Conservation (phyloP, 1,139 yeast genomes). For the Yamadazyma jaroonii region DNA sequence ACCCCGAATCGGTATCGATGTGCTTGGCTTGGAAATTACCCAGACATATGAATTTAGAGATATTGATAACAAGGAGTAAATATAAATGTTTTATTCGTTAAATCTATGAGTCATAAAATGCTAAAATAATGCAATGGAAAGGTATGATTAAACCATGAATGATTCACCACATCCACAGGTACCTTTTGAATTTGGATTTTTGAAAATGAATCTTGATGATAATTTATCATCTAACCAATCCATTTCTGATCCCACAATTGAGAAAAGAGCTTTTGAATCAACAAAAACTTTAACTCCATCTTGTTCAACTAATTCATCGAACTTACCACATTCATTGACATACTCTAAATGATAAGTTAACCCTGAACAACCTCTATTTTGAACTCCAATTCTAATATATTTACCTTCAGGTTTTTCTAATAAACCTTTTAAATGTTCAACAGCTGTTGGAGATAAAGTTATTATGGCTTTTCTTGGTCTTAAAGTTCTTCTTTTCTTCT, state of each 20-base stretch:
- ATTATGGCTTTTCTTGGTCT: slow-evolving; percentile 86
- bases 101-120: slow-evolving; percentile 8
- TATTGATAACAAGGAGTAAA: not conserved
- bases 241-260: slow-evolving; percentile 96
- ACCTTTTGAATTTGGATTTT: slow-evolving; percentile 94
- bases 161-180: slow-evolving; percentile 99
- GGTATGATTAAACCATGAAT: slow-evolving; percentile 71
- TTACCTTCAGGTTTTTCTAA: slow-evolving; percentile 83
- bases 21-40: too few relatives aligned
- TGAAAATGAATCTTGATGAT: slow-evolving; percentile 84
- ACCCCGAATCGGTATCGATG: slow-evolving; percentile 4
- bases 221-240: slow-evolving; percentile 96
- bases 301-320: slow-evolving; percentile 89
- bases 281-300: slow-evolving; percentile 91
- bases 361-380: slow-evolving; percentile 95
- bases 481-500: slow-evolving; percentile 61
- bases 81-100: slow-evolving; percentile 5
- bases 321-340: slow-evolving; percentile 84
- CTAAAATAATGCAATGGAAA: not conserved
- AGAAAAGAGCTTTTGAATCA: slow-evolving; percentile 92
- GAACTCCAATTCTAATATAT: slow-evolving; percentile 88
- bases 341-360: slow-evolving; percentile 88
- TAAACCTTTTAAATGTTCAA: slow-evolving; percentile 63
- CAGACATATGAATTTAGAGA: not conserved
- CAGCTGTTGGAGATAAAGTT: slow-evolving; percentile 70